A percentile compares a stretch with the other conserved stretches of the same genome.
Evolutionary conservation across 192 early-diverging fungal species (phyloP).

Genomic region (Thamnidium elegans): DNA sequence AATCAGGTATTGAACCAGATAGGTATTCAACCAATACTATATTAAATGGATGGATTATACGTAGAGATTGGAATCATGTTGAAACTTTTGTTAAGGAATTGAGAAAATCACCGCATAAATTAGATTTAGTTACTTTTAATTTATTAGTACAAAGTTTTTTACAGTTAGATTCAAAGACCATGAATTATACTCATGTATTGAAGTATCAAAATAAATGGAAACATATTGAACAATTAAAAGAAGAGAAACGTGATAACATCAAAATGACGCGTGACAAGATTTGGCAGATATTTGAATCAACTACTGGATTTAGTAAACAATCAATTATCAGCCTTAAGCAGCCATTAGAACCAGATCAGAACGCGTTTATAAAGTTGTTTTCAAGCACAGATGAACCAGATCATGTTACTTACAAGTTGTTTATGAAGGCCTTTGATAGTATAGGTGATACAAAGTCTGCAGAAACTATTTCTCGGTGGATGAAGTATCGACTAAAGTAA

Average conservation of each 20-base stretch:
- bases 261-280: background rate
- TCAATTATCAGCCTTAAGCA: background rate
- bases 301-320: constrained; percentile 4
- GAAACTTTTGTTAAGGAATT: constrained; percentile 15
- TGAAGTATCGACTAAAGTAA: background rate
- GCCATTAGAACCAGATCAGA: background rate
- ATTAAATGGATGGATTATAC: constrained; percentile 16
- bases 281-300: constrained; percentile 19
- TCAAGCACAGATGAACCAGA: constrained; percentile 3
- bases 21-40: constrained; percentile 15
- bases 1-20: constrained; percentile 15
- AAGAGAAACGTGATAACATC: background rate
- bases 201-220: background rate
- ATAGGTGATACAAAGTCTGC: constrained; percentile 8
- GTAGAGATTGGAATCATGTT: constrained; percentile 18
- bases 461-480: constrained; percentile 2
- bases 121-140: constrained; percentile 25
- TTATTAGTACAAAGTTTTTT: constrained; percentile 20
- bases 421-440: constrained; percentile 15
- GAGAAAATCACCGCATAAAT: background rate
- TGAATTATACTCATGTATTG: background rate
- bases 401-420: constrained; percentile 8
- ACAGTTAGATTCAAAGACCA: constrained; percentile 4
- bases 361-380: constrained; percentile 4
- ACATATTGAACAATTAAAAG: background rate